Evolutionary conservation across 306 rosid species (phyloP), one percentile per base, ranked within the genome.

Genomic region (Clitoria ternatea): DNA sequence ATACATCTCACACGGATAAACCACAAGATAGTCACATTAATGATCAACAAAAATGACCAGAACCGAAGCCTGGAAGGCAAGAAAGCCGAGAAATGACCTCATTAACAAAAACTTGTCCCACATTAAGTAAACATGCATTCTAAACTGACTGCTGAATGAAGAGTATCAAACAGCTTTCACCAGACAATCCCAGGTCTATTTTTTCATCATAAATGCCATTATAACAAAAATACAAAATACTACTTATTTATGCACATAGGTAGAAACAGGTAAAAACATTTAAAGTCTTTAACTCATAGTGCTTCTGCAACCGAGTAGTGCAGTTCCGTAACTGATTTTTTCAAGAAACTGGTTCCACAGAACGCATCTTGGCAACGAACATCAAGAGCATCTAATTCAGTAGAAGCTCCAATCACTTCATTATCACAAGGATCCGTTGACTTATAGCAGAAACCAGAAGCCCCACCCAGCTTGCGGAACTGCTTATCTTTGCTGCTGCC

Each of bases 261-360:
- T 8, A 35, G 35, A 32, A 23, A 9, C 27, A 65, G 32, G 9
- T 15, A n/a, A 72, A n/a, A 44, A 62, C n/a, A 42, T 56, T 29
- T 57, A 11, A 27, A 63, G 9, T 2, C 17, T 18, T 43, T 43
- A 2, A 13, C 52, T 92, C 88, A 89, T 68, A 61, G 74, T 10
- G 96, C 96, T 77, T 89, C 96, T 3, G 96, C 87, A 29, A 89
- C 84, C 0, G 90, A 76, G 85, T 70, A 89, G 83, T 81, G 92
- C 87, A 87, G 48, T 75, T 79, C 77, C 0, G 90, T 62, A 73
- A 86, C 78, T 0, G 98, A 83, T 14, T 79, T 84, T 64, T 78
- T 86, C 77, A 86, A 70, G 72, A 87, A 84, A 77, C 86, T 87
- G 70, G 81, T 81, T 65, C 96, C 98, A 70, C 94, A 92, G 65